phyloP scores from a whole-genome alignment of 441 rosid species.

The Pelargonium citronellum region DNA sequence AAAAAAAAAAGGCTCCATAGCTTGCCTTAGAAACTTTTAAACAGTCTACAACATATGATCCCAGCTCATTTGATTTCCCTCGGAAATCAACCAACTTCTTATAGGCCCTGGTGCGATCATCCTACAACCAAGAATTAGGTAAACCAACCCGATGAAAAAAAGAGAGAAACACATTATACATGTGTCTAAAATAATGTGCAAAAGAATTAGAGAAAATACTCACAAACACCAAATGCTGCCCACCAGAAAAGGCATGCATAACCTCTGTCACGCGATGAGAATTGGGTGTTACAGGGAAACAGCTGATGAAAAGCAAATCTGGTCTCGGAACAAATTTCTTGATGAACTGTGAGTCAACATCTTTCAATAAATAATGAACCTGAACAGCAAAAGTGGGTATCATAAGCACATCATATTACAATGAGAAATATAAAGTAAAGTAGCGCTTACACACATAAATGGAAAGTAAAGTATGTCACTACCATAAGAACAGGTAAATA shows the following conservation, averaged over 20 bases:
- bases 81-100: constrained; percentile 69
- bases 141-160: constrained; percentile 8
- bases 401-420: constrained; percentile 8
- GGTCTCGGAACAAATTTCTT: constrained; percentile 36
- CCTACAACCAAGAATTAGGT: constrained; percentile 39
- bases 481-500: neutral
- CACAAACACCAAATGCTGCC: constrained; percentile 60
- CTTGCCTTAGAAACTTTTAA: constrained; percentile 83
- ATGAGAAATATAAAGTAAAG: neutral
- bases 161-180: neutral
- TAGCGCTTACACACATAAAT: neutral
- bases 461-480: neutral
- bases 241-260: constrained; percentile 45
- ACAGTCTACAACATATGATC: constrained; percentile 70
- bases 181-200: neutral
- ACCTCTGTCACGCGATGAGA: constrained; percentile 81
- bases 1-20: constrained; percentile 16
- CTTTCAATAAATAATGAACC: constrained; percentile 53
- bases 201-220: constrained; percentile 26
- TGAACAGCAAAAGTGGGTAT: constrained; percentile 26
- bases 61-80: constrained; percentile 60
- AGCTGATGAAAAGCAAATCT: constrained; percentile 42
- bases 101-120: constrained; percentile 71
- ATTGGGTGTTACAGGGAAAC: constrained; percentile 81
- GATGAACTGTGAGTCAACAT: constrained; percentile 57